These are phyloP conservation scores for Cladophialophora carrionii DNA, from an alignment of 2,329 filamentous ascomycete species.

Conservation along the genomic window DNA sequence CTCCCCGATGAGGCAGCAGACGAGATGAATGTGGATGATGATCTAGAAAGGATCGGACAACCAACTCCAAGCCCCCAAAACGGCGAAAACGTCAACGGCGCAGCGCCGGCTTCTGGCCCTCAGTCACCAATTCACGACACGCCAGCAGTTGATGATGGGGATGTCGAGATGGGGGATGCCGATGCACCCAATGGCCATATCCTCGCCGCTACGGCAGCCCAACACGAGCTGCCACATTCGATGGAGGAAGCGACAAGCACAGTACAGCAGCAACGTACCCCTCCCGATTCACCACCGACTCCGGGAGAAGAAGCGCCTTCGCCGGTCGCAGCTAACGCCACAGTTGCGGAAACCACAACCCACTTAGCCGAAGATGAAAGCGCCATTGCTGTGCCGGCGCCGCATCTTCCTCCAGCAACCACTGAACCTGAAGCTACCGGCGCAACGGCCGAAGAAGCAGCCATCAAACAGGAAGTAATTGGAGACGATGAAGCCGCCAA, in stretches of 20 bases:
- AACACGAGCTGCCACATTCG: constrained; percentile 40
- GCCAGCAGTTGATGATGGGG: constrained; percentile 26
- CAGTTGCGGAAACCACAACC: constrained; percentile 20
- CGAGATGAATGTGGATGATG: constrained; percentile 47
- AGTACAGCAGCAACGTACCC: constrained; percentile 40
- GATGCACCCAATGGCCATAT: constrained; percentile 45
- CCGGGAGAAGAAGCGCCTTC: constrained; percentile 23
- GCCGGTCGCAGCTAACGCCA: constrained; percentile 5
- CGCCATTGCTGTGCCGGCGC: constrained; percentile 18
- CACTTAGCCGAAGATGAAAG: constrained; percentile 32
- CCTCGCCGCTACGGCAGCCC: constrained; percentile 42
- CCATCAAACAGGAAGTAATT: constrained; percentile 37
- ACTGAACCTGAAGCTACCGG: constrained; percentile 21
- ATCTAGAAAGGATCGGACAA: constrained; percentile 27
- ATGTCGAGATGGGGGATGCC: constrained; percentile 48
- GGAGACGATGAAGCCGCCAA: constrained; percentile 38
- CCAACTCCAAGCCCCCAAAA: constrained; percentile 26
- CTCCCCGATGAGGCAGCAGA: constrained; percentile 50
- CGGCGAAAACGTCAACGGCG: constrained; percentile 26
- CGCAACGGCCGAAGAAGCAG: constrained; percentile 25
- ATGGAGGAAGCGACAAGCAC: constrained; percentile 33
- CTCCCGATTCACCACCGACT: constrained; percentile 38
- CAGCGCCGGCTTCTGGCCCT: constrained; percentile 28
- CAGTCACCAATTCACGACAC: constrained; percentile 19
- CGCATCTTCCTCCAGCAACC: constrained; percentile 12